Evolutionary conservation across 1,139 yeast genomes (phyloP), one percentile per base, ranked within the genome.

Genomic region (Pichia sp.): DNA sequence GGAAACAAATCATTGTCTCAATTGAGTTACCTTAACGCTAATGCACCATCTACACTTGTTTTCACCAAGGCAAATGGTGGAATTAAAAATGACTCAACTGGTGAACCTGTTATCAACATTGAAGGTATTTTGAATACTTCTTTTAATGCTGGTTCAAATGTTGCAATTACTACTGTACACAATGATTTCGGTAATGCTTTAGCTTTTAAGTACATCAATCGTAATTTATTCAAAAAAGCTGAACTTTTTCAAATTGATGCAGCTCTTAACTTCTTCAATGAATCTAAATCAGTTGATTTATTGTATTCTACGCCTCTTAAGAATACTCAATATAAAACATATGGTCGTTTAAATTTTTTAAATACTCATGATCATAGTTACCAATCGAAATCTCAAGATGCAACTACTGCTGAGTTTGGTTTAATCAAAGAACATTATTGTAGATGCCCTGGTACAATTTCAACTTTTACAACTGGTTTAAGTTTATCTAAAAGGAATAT

Each of bases 341-440:
- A 56, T 37, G 52, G 55, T 33, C 47, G 52, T 24, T 51, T 51
- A 3, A 36, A 46, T 12, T 21, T 51, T n/a, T 38, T 49, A 7
- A 49, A 52, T 25, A 36, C 47, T 6, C 36, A 43, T 25, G 47
- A 52, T 28, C 35, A 39, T 3, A 44, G 46, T 30, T 56, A 51
- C 36, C 59, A 60, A 35, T 55, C 58, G 4, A 51, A 51, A n/a
- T 50, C 53, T 31, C 61, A 56, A 43, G 42, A 50, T 34, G 36
- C 49, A 24, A 48, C 51, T 11, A 42, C 71, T 4, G 75, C 76
- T 4, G 52, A 62, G 24, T 56, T 73, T 36, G 81, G 80, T 5
- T 58, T 75, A 9, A 54, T 52, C 36, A 58, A 58, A 22, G 40
- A 53, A 33, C 41, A 45, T 11, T 31, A 28, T 20, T 47, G 49